phyloP scores from a whole-genome alignment of 1,284 basidiomycete genomes.

The Leccinum fallax region DNA sequence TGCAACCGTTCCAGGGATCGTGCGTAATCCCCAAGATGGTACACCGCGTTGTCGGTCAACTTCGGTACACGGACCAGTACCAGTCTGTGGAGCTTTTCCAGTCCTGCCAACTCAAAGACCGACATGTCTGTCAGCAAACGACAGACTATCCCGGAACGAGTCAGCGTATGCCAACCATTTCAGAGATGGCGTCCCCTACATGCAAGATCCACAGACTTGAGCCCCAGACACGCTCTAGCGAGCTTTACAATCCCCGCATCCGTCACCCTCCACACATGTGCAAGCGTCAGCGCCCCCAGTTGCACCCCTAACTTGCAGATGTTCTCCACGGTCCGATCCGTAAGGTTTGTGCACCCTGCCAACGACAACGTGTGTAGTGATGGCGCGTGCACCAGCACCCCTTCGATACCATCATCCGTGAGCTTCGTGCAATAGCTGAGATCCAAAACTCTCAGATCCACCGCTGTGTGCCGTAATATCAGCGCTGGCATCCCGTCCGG shows the following conservation, averaged over 20 bases:
- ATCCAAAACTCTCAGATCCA: slow-evolving; percentile 77
- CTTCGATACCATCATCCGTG: slow-evolving; percentile 79
- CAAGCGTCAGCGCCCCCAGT: slow-evolving; percentile 81
- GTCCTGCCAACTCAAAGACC: slow-evolving; percentile 77
- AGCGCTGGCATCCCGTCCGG: slow-evolving; percentile 60
- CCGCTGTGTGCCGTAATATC: slow-evolving; percentile 60
- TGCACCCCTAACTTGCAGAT: slow-evolving; percentile 76
- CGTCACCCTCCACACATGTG: slow-evolving; percentile 80
- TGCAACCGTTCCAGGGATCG: slow-evolving; percentile 81
- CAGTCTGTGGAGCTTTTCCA: slow-evolving; percentile 76
- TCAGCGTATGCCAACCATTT: slow-evolving; percentile 16
- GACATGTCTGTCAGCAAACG: slow-evolving; percentile 83
- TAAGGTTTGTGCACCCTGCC: slow-evolving; percentile 82
- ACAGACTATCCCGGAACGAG: slow-evolving; percentile 55
- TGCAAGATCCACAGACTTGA: slow-evolving; percentile 85
- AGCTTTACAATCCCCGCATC: slow-evolving; percentile 78
- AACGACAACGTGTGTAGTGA: slow-evolving; percentile 79
- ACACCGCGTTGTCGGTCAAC: slow-evolving; percentile 68
- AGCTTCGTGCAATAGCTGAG: slow-evolving; percentile 72
- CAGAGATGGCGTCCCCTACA: slow-evolving; percentile 52
- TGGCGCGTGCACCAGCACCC: slow-evolving; percentile 79
- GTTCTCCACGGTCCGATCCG: slow-evolving; percentile 70
- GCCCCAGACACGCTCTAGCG: slow-evolving; percentile 69
- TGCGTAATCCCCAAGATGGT: slow-evolving; percentile 66
- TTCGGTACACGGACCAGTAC: slow-evolving; percentile 77